Base-by-base conservation (phyloP, 2,329 filamentous ascomycete genomes). In the Ophiostoma sp. region DNA sequence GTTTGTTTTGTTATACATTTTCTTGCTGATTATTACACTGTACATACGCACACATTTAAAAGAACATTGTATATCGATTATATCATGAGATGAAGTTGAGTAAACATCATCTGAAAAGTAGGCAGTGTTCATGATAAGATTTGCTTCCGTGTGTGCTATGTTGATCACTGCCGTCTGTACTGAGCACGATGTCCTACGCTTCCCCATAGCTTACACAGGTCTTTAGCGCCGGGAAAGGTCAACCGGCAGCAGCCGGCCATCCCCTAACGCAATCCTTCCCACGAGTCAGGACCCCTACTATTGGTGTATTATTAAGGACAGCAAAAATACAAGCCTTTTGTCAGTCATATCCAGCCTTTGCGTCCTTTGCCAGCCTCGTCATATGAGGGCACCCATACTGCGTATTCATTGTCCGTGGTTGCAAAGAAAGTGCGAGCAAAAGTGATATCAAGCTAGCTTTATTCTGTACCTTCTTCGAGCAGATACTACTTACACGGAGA, bases 381-480 rank as follows among this genome's bases (percentile, higher is more conserved):
- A 17, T n/a, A 19, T 33, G n/a, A 55, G 19, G 19, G 19, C 45
- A 36, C 28, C 22, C 64, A 8, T n/a, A 7, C n/a, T 39, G 48
- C 48, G n/a, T 57, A 69, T 69, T 69, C 31, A 57, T 69, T 55
- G 28, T 57, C 66, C 66, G 48, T 33, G 31, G 66, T 17, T n/a
- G 48, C 31, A 55, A 3, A 36, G 17, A 17, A 25, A 36, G 66
- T 45, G 8, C 39, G 11, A 33, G 42, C 45, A 17, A 15, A 11
- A n/a, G 25, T 25, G 57, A 19, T 36, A 6, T 6, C 19, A 55
- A 5, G 50, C 28, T 52, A 6, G 7, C 3, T 28, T 6, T 7
- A n/a, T 64, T 64, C 19, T 50, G 22, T 19, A 28, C 7, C 3
- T 33, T 12, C n/a, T 36, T 25, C 31, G 4, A 36, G 33, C 8